phyloP scores from a whole-genome alignment of 2,329 filamentous ascomycete species.

The Exophiala calicioides region DNA sequence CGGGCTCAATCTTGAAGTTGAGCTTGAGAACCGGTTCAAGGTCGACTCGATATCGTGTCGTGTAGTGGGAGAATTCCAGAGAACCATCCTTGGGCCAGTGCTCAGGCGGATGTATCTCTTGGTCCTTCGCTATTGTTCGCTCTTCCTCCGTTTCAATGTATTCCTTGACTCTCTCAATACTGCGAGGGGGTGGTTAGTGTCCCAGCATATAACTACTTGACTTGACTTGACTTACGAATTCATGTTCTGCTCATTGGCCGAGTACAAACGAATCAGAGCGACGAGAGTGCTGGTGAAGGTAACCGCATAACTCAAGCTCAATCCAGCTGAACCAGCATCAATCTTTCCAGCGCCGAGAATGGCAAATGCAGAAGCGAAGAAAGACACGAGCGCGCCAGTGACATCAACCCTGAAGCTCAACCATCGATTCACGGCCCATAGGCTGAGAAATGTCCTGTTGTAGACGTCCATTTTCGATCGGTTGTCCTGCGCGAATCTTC shows the following conservation, averaged over 20 bases:
- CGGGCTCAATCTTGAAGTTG: slow-evolving; percentile 79
- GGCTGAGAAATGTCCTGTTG: slow-evolving; percentile 88
- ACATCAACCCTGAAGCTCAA: slow-evolving; percentile 89
- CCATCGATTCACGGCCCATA: slow-evolving; percentile 98
- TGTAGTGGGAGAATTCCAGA: slow-evolving; percentile 86
- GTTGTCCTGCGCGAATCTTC: slow-evolving; percentile 91
- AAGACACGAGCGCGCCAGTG: slow-evolving; percentile 85
- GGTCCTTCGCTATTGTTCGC: slow-evolving; percentile 72
- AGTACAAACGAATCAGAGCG: slow-evolving; percentile 93
- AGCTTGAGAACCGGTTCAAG: slow-evolving; percentile 84
- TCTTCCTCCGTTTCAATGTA: slow-evolving; percentile 97
- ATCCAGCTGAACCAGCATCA: slow-evolving; percentile 86
- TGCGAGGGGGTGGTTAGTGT: no score
- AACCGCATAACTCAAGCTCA: slow-evolving; percentile 93
- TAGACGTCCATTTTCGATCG: slow-evolving; percentile 84
- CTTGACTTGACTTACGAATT: no score
- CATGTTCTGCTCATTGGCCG: slow-evolving; percentile 98
- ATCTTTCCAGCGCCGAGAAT: slow-evolving; percentile 79
- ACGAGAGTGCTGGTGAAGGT: slow-evolving; percentile 96
- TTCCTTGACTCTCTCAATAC: slow-evolving; percentile 93
- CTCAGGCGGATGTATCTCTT: slow-evolving; percentile 72
- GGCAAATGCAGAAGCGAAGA: slow-evolving; percentile 91
- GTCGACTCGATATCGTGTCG: slow-evolving; percentile 83
- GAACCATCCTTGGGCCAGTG: slow-evolving; percentile 85
- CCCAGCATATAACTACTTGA: no score